phyloP scores from a whole-genome alignment of 768 basidiomycete genomes.

The Mycena leptocephala region DNA sequence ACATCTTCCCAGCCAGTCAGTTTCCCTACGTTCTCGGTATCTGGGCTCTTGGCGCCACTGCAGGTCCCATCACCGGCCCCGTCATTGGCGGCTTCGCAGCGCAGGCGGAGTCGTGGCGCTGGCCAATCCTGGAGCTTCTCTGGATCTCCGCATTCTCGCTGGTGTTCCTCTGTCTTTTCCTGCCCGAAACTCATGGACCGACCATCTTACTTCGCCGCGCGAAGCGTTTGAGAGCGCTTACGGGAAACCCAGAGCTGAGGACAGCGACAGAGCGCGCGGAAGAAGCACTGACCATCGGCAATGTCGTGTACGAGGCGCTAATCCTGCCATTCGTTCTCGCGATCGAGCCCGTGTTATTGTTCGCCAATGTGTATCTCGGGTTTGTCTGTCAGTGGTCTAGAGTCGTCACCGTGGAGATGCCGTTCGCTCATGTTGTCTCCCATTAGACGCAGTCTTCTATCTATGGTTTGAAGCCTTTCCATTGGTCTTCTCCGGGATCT shows the following conservation, averaged over 20 bases:
- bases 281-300: constrained; percentile 28
- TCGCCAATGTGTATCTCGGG: constrained; percentile 47
- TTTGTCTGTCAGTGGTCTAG: constrained; percentile 40
- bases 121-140: constrained; percentile 52
- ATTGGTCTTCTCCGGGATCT: constrained; percentile 50
- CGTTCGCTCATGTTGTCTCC: background rate
- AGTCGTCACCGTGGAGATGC: background rate
- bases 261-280: constrained; percentile 44
- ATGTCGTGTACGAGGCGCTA: constrained; percentile 41
- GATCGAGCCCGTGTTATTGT: constrained; percentile 49
- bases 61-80: constrained; percentile 47
- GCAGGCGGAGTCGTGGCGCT: constrained; percentile 49
- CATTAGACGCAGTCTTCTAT: constrained; percentile 47
- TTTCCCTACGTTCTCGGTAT: constrained; percentile 25
- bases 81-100: constrained; percentile 52
- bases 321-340: constrained; percentile 48
- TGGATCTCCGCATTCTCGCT: constrained; percentile 49
- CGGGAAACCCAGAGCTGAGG: constrained; percentile 43
- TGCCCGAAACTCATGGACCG: constrained; percentile 49
- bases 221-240: constrained; percentile 45
- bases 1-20: constrained; percentile 24
- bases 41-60: constrained; percentile 38
- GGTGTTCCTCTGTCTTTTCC: constrained; percentile 43
- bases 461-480: constrained; percentile 54
- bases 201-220: constrained; percentile 51